A percentile compares a stretch with the other conserved stretches of the same genome.
Evolutionary conservation across 371 early-diverging fungal genomes (phyloP).

Genomic region (Rhizopus microsporus): DNA sequence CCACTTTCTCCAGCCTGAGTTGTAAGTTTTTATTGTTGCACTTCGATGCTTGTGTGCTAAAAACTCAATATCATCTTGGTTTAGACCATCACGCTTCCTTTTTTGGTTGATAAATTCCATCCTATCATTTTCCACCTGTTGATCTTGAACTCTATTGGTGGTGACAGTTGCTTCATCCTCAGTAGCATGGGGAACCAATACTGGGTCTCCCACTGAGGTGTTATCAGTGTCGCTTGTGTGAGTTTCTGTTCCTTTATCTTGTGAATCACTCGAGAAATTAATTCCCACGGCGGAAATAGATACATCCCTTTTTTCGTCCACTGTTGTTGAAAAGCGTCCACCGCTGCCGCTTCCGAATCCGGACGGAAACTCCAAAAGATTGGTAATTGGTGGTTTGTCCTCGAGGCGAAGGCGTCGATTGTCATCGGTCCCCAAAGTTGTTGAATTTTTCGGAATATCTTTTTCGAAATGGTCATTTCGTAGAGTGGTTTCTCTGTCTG

Average conservation of each 20-base stretch:
- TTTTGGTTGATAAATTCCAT: constrained; percentile 11
- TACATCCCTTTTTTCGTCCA: constrained; percentile 6
- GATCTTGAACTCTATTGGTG: not conserved
- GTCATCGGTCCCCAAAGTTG: constrained; percentile 4
- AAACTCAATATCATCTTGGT: not conserved
- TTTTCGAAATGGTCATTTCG: not conserved
- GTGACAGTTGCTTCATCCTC: not conserved
- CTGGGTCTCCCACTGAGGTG: constrained; percentile 30
- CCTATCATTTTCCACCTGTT: constrained; percentile 5
- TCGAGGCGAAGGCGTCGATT: constrained; percentile 33
- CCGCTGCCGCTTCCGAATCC: constrained; percentile 24
- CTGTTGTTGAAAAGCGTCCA: constrained; percentile 19
- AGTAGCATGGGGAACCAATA: constrained; percentile 14
- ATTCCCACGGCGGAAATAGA: constrained; percentile 11
- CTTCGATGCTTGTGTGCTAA: constrained; percentile 6
- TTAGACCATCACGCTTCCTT: not conserved
- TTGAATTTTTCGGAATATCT: constrained; percentile 5
- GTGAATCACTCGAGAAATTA: not conserved
- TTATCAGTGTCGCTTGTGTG: constrained; percentile 14
- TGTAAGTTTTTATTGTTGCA: constrained; percentile 5
- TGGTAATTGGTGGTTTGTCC: constrained; percentile 12
- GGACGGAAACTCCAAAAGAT: constrained; percentile 22
- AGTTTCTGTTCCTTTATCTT: not conserved
- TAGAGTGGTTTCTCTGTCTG: constrained; percentile 13
- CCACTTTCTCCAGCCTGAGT: constrained; percentile 12